Conservation (phyloP, 768 basidiomycete species). For the Tricholoma flavovirens region DNA sequence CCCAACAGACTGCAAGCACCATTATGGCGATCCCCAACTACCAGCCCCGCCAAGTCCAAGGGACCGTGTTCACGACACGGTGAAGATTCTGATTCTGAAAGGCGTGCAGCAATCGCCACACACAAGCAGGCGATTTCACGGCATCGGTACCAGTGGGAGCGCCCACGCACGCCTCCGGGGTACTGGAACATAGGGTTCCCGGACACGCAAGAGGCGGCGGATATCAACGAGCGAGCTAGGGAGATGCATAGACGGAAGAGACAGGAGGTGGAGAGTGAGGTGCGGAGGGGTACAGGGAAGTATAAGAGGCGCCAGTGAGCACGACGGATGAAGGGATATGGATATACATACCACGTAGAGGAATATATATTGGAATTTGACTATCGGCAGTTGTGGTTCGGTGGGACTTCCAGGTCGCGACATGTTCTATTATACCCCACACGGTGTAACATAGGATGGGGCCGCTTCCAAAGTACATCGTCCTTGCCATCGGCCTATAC, state of each 20-base stretch:
- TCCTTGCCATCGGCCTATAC: too few species aligned
- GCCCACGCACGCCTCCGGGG: conserved; percentile 71
- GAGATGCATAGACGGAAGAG: conserved; percentile 69
- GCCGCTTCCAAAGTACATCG: too few species aligned
- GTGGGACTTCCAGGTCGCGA: too few species aligned
- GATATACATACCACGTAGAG: too few species aligned
- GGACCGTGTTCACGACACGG: conserved; percentile 20
- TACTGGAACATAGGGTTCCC: conserved; percentile 94
- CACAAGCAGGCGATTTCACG: conserved; percentile 70
- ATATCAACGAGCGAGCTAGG: conserved; percentile 69
- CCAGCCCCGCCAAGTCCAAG: conserved; percentile 23
- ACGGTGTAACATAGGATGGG: too few species aligned
- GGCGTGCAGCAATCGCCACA: conserved; percentile 30
- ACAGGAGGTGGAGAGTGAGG: conserved; percentile 53
- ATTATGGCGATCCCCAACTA: conserved; percentile 64
- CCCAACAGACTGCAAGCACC: conserved; percentile 62
- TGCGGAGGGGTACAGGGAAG: conserved; percentile 38
- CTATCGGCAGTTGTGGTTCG: too few species aligned
- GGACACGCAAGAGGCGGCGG: conserved; percentile 69
- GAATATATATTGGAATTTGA: too few species aligned
- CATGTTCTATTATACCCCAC: too few species aligned
- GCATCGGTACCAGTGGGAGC: conserved; percentile 67
- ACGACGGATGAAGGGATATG: too few species aligned
- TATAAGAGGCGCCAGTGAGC: conserved; percentile 28
- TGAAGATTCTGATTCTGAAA: conserved; percentile 5